These are phyloP conservation scores for Pinus taeda DNA, from an alignment of 75 land plant species.

Conservation along the genomic window DNA sequence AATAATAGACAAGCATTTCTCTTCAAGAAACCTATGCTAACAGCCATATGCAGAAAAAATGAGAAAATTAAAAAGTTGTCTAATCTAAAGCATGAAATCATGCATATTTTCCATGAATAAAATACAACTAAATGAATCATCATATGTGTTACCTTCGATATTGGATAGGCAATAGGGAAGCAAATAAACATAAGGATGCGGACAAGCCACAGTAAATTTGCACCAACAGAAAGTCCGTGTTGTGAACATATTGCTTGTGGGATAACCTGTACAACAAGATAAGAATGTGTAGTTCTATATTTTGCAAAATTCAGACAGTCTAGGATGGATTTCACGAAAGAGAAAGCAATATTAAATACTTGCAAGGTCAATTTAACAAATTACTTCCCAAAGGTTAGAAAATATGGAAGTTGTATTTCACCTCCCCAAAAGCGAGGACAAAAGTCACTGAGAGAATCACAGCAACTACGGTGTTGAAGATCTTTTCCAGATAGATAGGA, in stretches of 20 bases:
- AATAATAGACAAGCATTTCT: neutral
- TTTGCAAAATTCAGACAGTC: neutral
- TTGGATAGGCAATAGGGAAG: conserved; percentile 39
- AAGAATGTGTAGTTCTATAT: neutral
- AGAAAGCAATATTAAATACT: neutral
- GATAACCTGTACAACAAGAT: conserved; percentile 28
- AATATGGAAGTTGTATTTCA: conserved; percentile 1
- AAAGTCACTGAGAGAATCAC: conserved; percentile 40
- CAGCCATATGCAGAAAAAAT: neutral
- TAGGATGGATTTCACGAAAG: neutral
- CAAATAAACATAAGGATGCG: conserved; percentile 34
- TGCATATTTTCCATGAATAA: neutral
- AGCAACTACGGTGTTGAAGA: conserved; percentile 29
- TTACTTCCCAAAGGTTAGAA: neutral
- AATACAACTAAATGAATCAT: neutral
- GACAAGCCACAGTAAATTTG: conserved; percentile 42
- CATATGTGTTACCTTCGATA: conserved; percentile 29
- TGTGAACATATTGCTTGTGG: conserved; percentile 49
- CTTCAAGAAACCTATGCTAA: neutral
- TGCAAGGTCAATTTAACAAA: neutral
- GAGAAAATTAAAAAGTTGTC: neutral
- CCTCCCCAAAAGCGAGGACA: conserved; percentile 50
- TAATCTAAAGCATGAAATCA: neutral
- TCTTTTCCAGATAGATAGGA: conserved; percentile 37
- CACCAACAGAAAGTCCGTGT: conserved; percentile 42